These are phyloP conservation scores for Talaromyces sp. DNA, from an alignment of 2,329 filamentous ascomycete genomes.

Conservation along the genomic window DNA sequence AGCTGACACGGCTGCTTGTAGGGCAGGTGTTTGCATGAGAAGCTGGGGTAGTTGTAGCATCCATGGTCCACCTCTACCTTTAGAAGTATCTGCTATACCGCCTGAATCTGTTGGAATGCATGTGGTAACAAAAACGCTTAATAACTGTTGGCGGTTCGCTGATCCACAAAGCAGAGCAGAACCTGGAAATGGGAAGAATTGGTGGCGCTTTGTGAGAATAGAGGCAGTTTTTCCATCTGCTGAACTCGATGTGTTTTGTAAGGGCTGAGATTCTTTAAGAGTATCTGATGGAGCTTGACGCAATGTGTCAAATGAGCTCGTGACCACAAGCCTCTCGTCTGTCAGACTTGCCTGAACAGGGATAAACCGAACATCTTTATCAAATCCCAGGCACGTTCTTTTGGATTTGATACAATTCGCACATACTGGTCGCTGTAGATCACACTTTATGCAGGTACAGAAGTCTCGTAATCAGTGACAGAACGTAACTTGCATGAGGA, in stretches of 20 bases:
- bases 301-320: conserved; percentile 15
- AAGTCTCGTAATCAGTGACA: neutral
- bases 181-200: neutral
- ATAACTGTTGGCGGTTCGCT: conserved; percentile 30
- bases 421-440: conserved; percentile 31
- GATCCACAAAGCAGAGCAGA: neutral
- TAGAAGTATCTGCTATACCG: neutral
- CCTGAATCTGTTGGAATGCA: conserved; percentile 23
- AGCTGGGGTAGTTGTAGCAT: conserved; percentile 29
- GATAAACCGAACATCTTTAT: conserved; percentile 31
- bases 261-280: neutral
- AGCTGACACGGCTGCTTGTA: conserved; percentile 32
- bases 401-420: conserved; percentile 33
- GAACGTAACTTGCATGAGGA: neutral
- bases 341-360: conserved; percentile 25
- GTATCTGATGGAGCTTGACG: neutral
- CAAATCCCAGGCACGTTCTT: conserved; percentile 33
- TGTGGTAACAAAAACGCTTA: conserved; percentile 29
- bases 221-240: neutral
- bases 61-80: conserved; percentile 27
- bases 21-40: conserved; percentile 26
- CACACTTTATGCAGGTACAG: conserved; percentile 28
- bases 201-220: neutral
- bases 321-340: conserved; percentile 19
- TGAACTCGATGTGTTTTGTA: neutral